Base-by-base conservation (phyloP, 2,329 filamentous ascomycete species). In the Colletotrichum chrysophilum region DNA sequence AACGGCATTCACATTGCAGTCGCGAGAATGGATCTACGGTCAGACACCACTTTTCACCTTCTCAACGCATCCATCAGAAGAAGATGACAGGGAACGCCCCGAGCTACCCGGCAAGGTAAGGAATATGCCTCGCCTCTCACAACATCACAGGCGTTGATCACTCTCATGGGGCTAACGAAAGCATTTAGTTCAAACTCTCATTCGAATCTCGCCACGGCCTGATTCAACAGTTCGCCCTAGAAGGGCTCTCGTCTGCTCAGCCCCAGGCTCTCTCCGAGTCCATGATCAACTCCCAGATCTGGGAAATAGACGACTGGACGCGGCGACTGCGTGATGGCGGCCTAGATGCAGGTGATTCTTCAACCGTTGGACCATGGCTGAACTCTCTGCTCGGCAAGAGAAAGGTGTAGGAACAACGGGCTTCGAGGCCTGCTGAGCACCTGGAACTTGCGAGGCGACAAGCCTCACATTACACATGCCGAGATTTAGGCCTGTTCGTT, bases 41-140 rank as follows among this genome's bases (percentile, higher is more conserved):
- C 96, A 98, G 85, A 98, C 96, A 3, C 96, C 96, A 2, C 93
- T 93, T 71, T 98, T 98, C 83, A 92, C 90, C 9, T 92, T 96
- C 78, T 92, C 91, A 5, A 92, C 90, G 5, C 86, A 90, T 82
- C 85, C 93, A 48, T 89, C 89, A 77, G 87, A 91, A 77, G 87
- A 91, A 56, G 88, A 94, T 84, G 86, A 91, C 71, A 85, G 92
- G 71, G 84, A 89, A 75, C 86, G 91, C 52, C 91, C 91, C 1
- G 79, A 82, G 0, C 76, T 90, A 14, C 89, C 91, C 1, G 81
- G 85, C 14, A 83, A 86, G 26, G 84, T 93, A 77, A 83, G 84
- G 78, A 34, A 13, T 12, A 30, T 12, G 7, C 21, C 38, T 48
- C 43, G 38, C 21, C 28, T 28, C 9, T 34, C 34, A 32, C 2